Evolutionary conservation across 2,329 filamentous ascomycete genomes (phyloP).

Genomic region (Sporothrix mexicana): DNA sequence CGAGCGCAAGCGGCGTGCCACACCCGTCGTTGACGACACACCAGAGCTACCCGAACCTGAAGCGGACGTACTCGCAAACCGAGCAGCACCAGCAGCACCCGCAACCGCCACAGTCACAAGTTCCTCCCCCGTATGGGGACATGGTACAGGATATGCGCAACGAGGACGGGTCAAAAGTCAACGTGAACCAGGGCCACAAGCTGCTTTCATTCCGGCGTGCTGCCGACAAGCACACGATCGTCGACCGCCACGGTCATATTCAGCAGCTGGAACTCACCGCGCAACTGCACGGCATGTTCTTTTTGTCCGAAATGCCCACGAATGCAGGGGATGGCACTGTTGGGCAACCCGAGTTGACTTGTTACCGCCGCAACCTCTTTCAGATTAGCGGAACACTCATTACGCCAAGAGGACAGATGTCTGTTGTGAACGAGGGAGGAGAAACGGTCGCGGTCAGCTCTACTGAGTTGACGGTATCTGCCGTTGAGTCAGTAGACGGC

Average conservation of each 20-base stretch:
- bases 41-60: constrained; percentile 61
- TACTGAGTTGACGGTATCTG: constrained; percentile 87
- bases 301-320: constrained; percentile 78
- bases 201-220: constrained; percentile 63
- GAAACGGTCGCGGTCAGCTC: constrained; percentile 81
- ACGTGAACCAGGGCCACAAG: constrained; percentile 66
- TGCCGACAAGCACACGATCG: constrained; percentile 65
- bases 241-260: constrained; percentile 64
- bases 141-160: constrained; percentile 63
- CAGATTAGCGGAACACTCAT: constrained; percentile 92
- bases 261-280: constrained; percentile 69
- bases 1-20: constrained; percentile 31
- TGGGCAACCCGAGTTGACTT: constrained; percentile 83
- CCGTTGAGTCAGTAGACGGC: constrained; percentile 92
- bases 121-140: constrained; percentile 61
- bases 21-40: constrained; percentile 55
- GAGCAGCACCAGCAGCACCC: constrained; percentile 44
- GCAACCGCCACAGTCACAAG: constrained; percentile 28
- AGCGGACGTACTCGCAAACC: constrained; percentile 62
- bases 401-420: constrained; percentile 76
- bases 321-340: constrained; percentile 62
- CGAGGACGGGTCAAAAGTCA: constrained; percentile 63
- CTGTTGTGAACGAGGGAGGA: constrained; percentile 81
- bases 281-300: constrained; percentile 88
- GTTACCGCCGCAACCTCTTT: constrained; percentile 94